Evolutionary conservation across 768 basidiomycete species (phyloP).

Genomic region (Holtermanniella nyarrowii): DNA sequence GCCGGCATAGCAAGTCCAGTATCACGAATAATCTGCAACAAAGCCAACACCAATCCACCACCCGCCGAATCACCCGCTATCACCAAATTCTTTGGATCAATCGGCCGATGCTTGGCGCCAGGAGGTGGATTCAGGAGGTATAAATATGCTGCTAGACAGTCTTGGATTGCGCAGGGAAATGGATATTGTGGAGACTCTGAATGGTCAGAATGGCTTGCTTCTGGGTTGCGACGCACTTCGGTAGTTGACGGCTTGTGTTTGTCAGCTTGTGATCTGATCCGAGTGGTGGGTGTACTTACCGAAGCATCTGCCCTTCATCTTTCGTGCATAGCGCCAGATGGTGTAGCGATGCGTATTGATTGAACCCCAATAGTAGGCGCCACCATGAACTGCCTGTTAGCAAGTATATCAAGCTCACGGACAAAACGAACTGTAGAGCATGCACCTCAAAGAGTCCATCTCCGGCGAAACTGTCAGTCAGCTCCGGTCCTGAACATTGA

Average conservation of each 20-base stretch:
- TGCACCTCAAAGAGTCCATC: slow-evolving; percentile 76
- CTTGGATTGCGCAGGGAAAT: slow-evolving; percentile 78
- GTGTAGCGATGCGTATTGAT: slow-evolving; percentile 42
- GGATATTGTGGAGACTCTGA: slow-evolving; percentile 79
- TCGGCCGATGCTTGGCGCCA: slow-evolving; percentile 62
- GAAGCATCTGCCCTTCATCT: slow-evolving; percentile 83
- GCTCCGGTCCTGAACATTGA: neutral
- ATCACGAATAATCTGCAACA: slow-evolving; percentile 78
- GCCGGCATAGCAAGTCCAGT: slow-evolving; percentile 68
- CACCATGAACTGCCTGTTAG: slow-evolving; percentile 38
- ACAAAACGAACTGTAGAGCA: slow-evolving; percentile 62
- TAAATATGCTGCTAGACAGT: slow-evolving; percentile 76
- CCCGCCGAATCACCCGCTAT: slow-evolving; percentile 89
- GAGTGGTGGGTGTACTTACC: slow-evolving; percentile 42
- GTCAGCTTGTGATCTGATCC: neutral
- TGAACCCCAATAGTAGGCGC: slow-evolving; percentile 40
- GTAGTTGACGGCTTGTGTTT: slow-evolving; percentile 41
- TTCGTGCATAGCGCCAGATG: slow-evolving; percentile 76
- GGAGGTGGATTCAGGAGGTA: slow-evolving; percentile 82
- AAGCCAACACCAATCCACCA: slow-evolving; percentile 70
- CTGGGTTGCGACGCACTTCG: slow-evolving; percentile 45
- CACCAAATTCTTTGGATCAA: slow-evolving; percentile 71
- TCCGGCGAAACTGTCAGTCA: slow-evolving; percentile 45
- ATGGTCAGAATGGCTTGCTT: neutral
- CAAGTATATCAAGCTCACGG: neutral